Base-by-base conservation (phyloP, 768 basidiomycete genomes). In the Hygrocybe coccinea region DNA sequence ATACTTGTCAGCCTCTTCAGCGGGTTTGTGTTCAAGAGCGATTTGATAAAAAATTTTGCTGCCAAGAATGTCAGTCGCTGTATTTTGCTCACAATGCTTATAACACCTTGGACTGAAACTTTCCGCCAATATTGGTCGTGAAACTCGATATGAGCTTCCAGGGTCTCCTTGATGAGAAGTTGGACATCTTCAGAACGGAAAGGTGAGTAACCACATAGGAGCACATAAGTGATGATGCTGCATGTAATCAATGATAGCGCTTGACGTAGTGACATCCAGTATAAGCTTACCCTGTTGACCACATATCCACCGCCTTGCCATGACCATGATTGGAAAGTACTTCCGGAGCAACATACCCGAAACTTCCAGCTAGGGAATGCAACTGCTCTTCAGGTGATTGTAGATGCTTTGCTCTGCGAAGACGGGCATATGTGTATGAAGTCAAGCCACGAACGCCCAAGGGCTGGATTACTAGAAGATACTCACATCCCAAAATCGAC, bases 121-220 rank as follows among this genome's bases (percentile, higher is more conserved):
- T 95, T 97, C 70, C 83, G 82, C 97, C 97, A 99, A 59, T 94
- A 99, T 34, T 85, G 79, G 25, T 94, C 90, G 60, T 97, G 95
- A 67, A 99, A 98, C 60, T 89, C 87, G 46, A 97, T 79, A 62
- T 84, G 85, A 0, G 87, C 94, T 36, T 80, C 82, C 0, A 84
- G 86, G n/a, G 91, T 95, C 69, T 98, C 93, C 29, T 82, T 79
- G 50, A 89, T 77, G 36, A 97, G 79, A 47, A 84, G 81, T 56
- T 81, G 80, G 50, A 82, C 72, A 63, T 94, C 87, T 22, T 91
- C 88, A 0, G 89, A 86, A 41, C 92, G 82, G 78, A 98, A 98
- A 0, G 97, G 97, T 1, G 89, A 86, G 72, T 98, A 98, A 2
- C 95, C 95, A 64, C 95, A 95, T 1, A 97, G 79, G 12, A 98